A percentile compares a stretch with the other conserved stretches of the same genome.
Evolutionary conservation across 2,329 filamentous ascomycete species (phyloP).

Genomic region (Akanthomyces uredinophilus): DNA sequence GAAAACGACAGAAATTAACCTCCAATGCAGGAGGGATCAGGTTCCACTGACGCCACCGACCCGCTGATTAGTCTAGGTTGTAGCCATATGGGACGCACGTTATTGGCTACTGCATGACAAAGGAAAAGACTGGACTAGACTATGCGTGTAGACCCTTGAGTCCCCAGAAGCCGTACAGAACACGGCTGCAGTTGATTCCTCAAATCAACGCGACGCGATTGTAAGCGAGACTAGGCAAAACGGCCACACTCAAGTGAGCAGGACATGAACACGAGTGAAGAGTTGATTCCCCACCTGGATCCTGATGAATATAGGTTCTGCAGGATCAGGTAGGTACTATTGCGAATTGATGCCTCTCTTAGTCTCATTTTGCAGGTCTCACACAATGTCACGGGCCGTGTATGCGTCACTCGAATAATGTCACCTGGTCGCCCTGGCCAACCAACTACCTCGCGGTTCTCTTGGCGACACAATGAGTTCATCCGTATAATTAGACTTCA

Average conservation of each 20-base stretch:
- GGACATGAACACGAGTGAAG: no score
- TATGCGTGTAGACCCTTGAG: neutral
- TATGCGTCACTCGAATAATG: neutral
- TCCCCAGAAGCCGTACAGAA: neutral
- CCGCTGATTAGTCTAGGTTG: neutral
- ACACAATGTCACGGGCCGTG: neutral
- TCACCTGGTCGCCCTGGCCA: no score
- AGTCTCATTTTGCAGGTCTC: neutral
- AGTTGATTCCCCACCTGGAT: no score
- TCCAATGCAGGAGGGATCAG: neutral
- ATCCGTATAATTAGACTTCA: neutral
- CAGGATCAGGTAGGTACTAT: no score
- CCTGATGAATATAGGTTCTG: no score
- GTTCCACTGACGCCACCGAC: neutral
- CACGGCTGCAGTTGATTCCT: neutral
- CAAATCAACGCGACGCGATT: neutral
- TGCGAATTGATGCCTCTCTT: no score
- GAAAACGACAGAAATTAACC: neutral
- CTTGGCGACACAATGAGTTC: neutral
- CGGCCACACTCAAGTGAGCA: no score
- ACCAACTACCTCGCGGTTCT: neutral
- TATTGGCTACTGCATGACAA: neutral
- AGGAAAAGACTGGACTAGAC: neutral
- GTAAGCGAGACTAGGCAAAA: neutral
- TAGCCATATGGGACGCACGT: neutral